These are phyloP conservation scores for Geranium incanum DNA, from an alignment of 441 rosid genomes.

Conservation along the genomic window DNA sequence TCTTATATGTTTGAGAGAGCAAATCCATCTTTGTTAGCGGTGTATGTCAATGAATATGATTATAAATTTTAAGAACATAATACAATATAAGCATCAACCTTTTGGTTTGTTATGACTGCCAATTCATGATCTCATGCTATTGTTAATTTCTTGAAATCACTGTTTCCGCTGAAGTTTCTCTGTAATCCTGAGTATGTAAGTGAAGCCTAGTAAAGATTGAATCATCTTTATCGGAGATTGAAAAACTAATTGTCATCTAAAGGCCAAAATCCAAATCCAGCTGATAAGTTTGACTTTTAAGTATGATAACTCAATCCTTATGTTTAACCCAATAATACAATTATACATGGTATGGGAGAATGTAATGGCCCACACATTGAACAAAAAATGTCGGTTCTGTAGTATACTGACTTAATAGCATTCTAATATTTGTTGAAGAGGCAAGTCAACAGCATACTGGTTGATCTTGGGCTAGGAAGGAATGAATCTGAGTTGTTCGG, in stretches of 20 bases:
- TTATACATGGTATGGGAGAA: neutral
- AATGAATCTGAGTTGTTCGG: conserved; percentile 37
- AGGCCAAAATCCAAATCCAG: neutral
- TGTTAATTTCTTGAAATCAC: conserved; percentile 5
- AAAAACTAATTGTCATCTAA: neutral
- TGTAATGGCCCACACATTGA: neutral
- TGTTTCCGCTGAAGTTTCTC: neutral
- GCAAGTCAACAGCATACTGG: conserved; percentile 43
- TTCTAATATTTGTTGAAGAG: conserved; percentile 31
- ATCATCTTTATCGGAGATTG: neutral
- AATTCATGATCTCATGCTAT: conserved; percentile 5
- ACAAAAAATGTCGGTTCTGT: conserved; percentile 6
- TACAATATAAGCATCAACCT: neutral
- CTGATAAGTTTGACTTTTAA: too few relatives aligned
- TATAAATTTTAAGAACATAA: neutral
- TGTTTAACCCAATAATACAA: neutral
- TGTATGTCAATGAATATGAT: neutral
- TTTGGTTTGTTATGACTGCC: neutral
- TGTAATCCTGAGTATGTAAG: neutral
- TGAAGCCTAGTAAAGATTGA: conserved; percentile 1
- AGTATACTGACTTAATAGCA: conserved; percentile 10
- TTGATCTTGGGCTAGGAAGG: conserved; percentile 64
- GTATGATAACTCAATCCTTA: neutral
- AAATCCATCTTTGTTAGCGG: neutral
- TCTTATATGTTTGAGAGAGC: conserved; percentile 5